These are phyloP conservation scores for Wickerhamomyces mucosus DNA, from an alignment of 805 yeast species.

Conservation along the genomic window DNA sequence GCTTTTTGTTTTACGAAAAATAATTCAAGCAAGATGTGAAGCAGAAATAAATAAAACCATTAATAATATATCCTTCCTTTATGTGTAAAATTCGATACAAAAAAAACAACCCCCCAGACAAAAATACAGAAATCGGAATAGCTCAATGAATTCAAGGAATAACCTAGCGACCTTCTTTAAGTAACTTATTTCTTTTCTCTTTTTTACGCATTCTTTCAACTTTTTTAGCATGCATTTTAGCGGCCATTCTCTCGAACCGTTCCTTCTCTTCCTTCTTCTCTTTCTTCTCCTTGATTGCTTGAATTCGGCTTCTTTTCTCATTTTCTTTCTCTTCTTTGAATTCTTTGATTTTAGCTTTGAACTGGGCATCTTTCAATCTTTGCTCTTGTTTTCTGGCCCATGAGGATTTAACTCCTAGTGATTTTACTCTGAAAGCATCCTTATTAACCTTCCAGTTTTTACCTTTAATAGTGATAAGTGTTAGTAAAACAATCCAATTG, in stretches of 20 bases:
- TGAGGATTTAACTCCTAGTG: conserved; percentile 47
- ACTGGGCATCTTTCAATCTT: conserved; percentile 52
- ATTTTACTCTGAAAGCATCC: conserved; percentile 30
- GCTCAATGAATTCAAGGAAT: too few species aligned
- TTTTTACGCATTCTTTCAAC: conserved; percentile 82
- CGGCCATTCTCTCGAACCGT: conserved; percentile 72
- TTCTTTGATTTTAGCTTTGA: conserved; percentile 59
- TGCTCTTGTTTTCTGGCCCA: conserved; percentile 65
- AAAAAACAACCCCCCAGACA: too few species aligned
- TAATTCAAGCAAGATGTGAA: too few species aligned
- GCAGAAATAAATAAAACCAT: too few species aligned
- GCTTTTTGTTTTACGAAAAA: too few species aligned
- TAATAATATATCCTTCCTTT: too few species aligned
- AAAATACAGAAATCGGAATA: too few species aligned
- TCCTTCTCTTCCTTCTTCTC: conserved; percentile 83
- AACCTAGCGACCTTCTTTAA: conserved; percentile 65
- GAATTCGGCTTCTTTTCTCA: conserved; percentile 42
- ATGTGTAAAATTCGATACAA: too few species aligned
- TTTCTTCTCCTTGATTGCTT: conserved; percentile 59
- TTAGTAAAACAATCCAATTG: too few species aligned
- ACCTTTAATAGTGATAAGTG: too few species aligned
- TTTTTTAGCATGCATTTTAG: conserved; percentile 85
- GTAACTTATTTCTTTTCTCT: conserved; percentile 90
- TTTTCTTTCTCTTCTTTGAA: conserved; percentile 72
- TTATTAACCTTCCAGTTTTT: conserved; percentile 66